Evolutionary conservation across 2,329 filamentous ascomycete species (phyloP), one percentile per base, ranked within the genome.

Genomic region (Claviceps spartinae): DNA sequence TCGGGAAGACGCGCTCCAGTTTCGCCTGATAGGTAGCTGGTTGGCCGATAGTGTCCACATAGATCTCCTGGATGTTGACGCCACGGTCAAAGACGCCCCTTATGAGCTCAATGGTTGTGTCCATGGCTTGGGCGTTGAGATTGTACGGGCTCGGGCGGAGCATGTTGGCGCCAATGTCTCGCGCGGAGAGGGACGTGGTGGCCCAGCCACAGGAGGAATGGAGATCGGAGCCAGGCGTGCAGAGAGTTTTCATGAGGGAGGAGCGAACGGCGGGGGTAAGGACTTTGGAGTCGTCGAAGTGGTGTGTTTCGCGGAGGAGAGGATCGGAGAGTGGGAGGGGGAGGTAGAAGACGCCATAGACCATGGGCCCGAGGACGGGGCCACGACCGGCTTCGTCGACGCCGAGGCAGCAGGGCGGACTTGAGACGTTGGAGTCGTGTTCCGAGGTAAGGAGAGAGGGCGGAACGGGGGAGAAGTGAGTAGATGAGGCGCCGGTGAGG

Each of bases 281-380:
- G 5, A 89, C 87, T 71, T 97, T 97, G 65, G 86, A 94, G 74
- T 97, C 91, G 73, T 96, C 86, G 70, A 96, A 96, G 72, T 84
- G 86, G 72, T 95, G 85, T 4, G 82, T 81, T 38, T 79, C 69
- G 49, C 87, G 85, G 22, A 97, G 82, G 30, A 96, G 80, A 1
- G 85, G 77, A 63, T 84, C 82, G 26, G 83, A 78, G 30, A 82
- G 72, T 0, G 81, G 76, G 2, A 87, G 67, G 49, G 94, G 94
- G 58, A 94, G 86, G 71, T 78, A 82, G 70, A 83, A 84, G 61
- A 83, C 72, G 57, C 76, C 79, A 71, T 86, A 86, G 60, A 85
- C 81, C 82, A 86, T 84, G 60, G 74, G 83, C 59, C 87, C 91
- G 13, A 97, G 78, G n/a, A 96, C 91, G 24, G 91, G 91, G 1